These are phyloP conservation scores for Serendipita sp. DNA, from an alignment of 768 basidiomycete genomes.

Conservation along the genomic window DNA sequence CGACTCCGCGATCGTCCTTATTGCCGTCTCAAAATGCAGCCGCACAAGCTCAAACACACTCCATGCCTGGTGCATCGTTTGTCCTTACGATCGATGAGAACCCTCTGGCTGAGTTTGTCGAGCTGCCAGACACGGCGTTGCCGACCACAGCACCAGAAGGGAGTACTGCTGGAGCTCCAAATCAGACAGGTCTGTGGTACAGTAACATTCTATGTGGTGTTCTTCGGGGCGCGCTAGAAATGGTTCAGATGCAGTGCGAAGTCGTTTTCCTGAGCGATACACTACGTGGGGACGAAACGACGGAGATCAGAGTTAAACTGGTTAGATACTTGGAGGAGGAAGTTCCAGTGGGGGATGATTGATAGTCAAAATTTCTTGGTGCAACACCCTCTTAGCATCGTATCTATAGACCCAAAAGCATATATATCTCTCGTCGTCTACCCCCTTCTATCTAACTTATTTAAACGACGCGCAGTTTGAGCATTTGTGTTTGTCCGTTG, in stretches of 20 bases:
- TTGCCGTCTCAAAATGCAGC: conserved; percentile 6
- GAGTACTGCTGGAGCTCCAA: conserved; percentile 27
- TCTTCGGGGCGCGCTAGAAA: conserved; percentile 81
- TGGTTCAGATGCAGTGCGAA: conserved; percentile 97
- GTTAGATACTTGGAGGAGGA: conserved; percentile 93
- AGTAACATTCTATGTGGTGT: conserved; percentile 94
- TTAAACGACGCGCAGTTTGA: conserved; percentile 78
- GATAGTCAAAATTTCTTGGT: neutral
- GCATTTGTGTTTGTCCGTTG: conserved; percentile 88
- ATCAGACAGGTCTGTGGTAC: conserved; percentile 61
- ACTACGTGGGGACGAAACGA: conserved; percentile 82
- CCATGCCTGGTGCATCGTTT: conserved; percentile 28
- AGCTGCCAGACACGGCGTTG: conserved; percentile 81
- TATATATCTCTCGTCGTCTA: neutral
- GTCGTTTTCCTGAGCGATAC: conserved; percentile 79
- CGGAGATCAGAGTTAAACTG: conserved; percentile 82
- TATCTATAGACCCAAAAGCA: neutral
- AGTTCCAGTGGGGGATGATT: conserved; percentile 84
- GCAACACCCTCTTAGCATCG: neutral
- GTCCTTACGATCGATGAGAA: conserved; percentile 86
- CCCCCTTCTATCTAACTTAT: conserved; percentile 20
- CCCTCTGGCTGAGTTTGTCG: conserved; percentile 91
- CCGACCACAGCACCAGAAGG: neutral
- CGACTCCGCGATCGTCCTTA: conserved; percentile 29
- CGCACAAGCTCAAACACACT: neutral